Evolutionary conservation across 1,284 basidiomycete genomes (phyloP).

Genomic region (Golubevia sp.): DNA sequence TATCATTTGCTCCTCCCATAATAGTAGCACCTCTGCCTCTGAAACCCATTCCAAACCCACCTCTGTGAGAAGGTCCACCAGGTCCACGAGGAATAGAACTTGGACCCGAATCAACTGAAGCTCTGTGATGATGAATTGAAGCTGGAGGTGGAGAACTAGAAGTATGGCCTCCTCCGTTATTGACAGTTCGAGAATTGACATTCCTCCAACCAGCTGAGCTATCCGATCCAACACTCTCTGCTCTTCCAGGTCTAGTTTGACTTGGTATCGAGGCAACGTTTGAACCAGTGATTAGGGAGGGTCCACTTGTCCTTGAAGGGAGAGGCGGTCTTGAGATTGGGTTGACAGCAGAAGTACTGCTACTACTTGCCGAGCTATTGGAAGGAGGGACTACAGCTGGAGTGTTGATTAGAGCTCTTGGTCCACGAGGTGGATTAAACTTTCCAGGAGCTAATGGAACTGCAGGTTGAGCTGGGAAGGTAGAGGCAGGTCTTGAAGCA

Average conservation of each 20-base stretch:
- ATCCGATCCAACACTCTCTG: neutral
- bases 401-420: conserved; percentile 18
- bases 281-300: no score
- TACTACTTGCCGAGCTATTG: neutral
- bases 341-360: neutral
- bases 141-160: neutral
- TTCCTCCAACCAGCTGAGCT: neutral
- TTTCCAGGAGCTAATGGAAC: neutral
- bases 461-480: neutral
- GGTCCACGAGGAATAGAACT: neutral
- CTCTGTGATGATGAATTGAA: neutral
- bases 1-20: neutral
- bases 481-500: no score
- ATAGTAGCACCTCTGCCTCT: neutral
- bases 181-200: neutral
- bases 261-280: no score
- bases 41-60: neutral
- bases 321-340: neutral
- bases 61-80: neutral
- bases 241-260: neutral
- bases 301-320: neutral
- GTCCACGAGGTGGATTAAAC: conserved; percentile 18
- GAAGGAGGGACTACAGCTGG: conserved; percentile 1
- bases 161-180: neutral
- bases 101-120: neutral